A percentile compares a stretch with the other conserved stretches of the same genome.
Conservation (phyloP, 306 rosid genomes). For the Sicyos baderoa region DNA sequence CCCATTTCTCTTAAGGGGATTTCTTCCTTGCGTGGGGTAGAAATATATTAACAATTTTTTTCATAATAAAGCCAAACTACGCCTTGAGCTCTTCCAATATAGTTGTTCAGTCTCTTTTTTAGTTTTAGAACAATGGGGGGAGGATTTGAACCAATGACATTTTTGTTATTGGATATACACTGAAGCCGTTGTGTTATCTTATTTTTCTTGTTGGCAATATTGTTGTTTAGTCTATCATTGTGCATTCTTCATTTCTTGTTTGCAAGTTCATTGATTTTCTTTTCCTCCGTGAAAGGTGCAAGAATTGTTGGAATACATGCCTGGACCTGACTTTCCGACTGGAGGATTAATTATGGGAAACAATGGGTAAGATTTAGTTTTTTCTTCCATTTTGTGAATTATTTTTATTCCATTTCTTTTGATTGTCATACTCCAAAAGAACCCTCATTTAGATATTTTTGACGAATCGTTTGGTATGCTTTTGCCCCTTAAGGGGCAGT, state of each 20-base stretch:
- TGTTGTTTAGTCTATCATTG: background rate
- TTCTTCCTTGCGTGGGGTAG: no score
- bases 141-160: no score
- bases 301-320: slow-evolving; percentile 98
- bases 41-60: background rate
- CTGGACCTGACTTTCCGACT: slow-evolving; percentile 99
- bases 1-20: no score
- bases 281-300: slow-evolving; percentile 53
- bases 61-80: background rate
- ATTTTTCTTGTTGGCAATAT: background rate
- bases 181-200: no score
- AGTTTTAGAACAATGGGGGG: no score
- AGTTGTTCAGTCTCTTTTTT: no score
- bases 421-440: background rate
- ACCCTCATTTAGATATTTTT: background rate
- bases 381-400: background rate
- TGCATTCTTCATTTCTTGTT: background rate
- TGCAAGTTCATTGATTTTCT: slow-evolving; percentile 17
- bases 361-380: slow-evolving; percentile 51
- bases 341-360: slow-evolving; percentile 97
- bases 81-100: background rate
- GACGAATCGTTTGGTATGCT: background rate
- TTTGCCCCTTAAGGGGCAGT: no score
- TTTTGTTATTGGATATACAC: no score
- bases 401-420: background rate